Evolutionary conservation across 1,139 yeast genomes (phyloP), one percentile per base, ranked within the genome.

Genomic region (Pichiaceae sp.): DNA sequence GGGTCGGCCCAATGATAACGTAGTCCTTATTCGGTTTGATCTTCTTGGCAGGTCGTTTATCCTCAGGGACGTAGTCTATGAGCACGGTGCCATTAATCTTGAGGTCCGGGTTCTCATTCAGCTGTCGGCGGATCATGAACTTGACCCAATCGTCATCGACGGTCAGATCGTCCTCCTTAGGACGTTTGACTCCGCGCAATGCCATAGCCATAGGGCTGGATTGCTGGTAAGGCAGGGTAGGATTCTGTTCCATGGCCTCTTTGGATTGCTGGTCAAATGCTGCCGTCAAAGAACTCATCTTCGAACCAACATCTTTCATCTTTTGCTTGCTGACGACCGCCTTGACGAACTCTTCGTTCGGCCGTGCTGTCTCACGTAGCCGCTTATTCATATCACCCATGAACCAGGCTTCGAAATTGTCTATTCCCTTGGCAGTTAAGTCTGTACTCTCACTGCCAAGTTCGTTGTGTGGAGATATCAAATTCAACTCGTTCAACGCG

Each of bases 111-210:
- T 39, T 41, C 16, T 48, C 49, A 20, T 43, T 47, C 6, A 47
- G 24, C 36, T 55, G 59, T 32, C 49, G 55, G 36, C 60, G 43
- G 5, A 54, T 36, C 7, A 52, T 38, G 37, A 48, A 56, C 20
- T 47, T 48, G 4, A 56, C 42, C 61, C 61, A 56, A 37, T 56
- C 59, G 9, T 49, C 54, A 38, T 56, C 60, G 2, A 49, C 44
- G 4, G 47, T 43, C 4, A 41, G 33, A 25, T 46, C 44, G 17
- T 45, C 52, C 8, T 36, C 43, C 2, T 35, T 30, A 2, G 31
- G 36, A 0, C 32, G 33, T 4, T 39, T 46, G 2, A 15, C 29
- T 4, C 25, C 14, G 14, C 31, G 11, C n/a, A 25, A 15, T 5
- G 28, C 16, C 6, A 12, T 14, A 14, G 15, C 14, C 28, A 25